Conservation (phyloP, 305 asterid genomes). For the Fraxinus greggii region DNA sequence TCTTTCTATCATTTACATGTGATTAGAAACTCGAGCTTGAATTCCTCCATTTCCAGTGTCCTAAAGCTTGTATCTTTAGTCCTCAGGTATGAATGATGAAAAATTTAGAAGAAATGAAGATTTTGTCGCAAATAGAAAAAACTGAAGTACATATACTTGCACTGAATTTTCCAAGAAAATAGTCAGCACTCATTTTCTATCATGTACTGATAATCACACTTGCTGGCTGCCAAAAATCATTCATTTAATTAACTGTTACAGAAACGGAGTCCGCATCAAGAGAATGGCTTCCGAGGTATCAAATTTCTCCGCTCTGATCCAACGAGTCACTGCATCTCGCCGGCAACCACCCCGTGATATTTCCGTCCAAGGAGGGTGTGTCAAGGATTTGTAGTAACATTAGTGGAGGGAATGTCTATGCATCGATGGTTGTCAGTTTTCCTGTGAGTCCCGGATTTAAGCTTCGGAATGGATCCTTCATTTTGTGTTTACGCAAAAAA, state of each 20-base stretch:
- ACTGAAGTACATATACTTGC: not conserved
- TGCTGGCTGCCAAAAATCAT: not conserved
- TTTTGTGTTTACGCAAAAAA: conserved; percentile 1
- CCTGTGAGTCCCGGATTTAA: conserved; percentile 91
- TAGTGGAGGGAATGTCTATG: conserved; percentile 45
- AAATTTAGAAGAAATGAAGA: not conserved
- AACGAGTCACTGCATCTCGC: not conserved
- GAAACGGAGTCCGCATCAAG: not conserved
- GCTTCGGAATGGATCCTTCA: conserved; percentile 68
- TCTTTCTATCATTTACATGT: not conserved
- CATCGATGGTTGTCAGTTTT: conserved; percentile 70
- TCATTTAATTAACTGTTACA: not conserved
- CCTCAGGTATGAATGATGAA: not conserved
- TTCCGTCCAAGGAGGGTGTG: not conserved
- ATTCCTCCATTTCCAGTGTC: not conserved
- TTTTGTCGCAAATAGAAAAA: not conserved
- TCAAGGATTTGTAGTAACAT: conserved; percentile 12
- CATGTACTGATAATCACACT: not conserved
- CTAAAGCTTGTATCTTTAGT: not conserved
- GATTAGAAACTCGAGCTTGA: not conserved
- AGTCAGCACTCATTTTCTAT: no score
- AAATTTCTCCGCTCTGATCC: not conserved
- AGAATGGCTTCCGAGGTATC: not conserved
- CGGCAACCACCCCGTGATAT: not conserved
- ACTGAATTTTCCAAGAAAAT: no score